Evolutionary conservation across 169 alveolate species (phyloP).

Genomic region (Blepharisma undulans): DNA sequence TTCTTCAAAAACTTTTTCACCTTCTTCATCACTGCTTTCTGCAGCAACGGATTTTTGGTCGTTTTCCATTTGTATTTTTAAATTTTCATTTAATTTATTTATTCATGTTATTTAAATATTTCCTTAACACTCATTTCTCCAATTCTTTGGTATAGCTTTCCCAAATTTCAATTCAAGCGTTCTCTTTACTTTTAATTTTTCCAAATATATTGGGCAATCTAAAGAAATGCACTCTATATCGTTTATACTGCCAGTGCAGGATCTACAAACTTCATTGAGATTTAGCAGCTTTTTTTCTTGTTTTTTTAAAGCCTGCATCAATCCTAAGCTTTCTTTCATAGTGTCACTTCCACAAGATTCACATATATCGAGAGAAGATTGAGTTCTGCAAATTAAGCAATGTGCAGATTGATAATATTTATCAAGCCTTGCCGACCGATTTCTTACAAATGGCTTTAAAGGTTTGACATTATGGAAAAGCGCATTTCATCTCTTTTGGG

Average conservation of each 20-base stretch:
- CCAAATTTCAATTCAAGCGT: neutral
- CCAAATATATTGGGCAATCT: neutral
- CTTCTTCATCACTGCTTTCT: neutral
- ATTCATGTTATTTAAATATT: neutral
- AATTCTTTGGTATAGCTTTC: too few relatives aligned
- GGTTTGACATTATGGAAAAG: neutral
- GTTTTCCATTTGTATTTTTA: neutral
- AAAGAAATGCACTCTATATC: neutral
- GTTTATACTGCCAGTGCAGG: neutral
- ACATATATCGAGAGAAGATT: neutral
- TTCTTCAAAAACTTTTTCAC: neutral
- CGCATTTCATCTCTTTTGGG: neutral
- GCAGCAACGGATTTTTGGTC: neutral
- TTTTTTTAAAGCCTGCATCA: neutral
- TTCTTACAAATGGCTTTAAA: neutral
- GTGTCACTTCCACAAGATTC: neutral
- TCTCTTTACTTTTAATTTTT: neutral
- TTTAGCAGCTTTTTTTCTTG: neutral
- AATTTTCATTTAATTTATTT: neutral
- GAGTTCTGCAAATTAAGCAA: neutral
- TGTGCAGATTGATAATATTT: neutral
- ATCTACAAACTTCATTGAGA: neutral
- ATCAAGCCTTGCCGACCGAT: neutral
- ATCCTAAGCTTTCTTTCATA: neutral
- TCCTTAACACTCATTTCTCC: neutral